Conservation (phyloP, 129 eudicot genomes). For the Escallonia herrerae region DNA sequence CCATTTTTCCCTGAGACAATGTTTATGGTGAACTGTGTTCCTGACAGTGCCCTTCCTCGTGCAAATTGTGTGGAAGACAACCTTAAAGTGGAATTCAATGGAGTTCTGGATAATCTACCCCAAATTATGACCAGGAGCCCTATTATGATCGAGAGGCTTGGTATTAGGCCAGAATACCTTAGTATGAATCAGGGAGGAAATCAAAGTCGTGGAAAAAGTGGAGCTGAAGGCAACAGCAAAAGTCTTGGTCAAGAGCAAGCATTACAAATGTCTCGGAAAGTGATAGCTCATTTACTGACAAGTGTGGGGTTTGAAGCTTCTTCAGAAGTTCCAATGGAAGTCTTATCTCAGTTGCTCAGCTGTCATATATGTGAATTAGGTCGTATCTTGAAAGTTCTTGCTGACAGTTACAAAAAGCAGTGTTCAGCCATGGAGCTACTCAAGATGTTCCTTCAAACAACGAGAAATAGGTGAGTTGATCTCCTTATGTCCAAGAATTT, state of each 20-base stretch:
- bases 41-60: constrained; percentile 70
- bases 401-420: constrained; percentile 86
- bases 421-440: constrained; percentile 73
- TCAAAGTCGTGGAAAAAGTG: constrained; percentile 52
- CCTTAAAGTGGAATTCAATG: constrained; percentile 59
- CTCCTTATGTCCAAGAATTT: constrained; percentile 4
- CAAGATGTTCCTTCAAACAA: constrained; percentile 84
- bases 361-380: constrained; percentile 81
- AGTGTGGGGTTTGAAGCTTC: constrained; percentile 76
- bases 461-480: constrained; percentile 64
- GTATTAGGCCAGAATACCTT: constrained; percentile 87
- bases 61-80: constrained; percentile 24
- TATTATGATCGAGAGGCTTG: constrained; percentile 94
- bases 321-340: constrained; percentile 64
- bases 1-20: constrained; percentile 77
- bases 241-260: constrained; percentile 71
- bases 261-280: constrained; percentile 58
- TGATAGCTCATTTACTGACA: constrained; percentile 59
- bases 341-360: constrained; percentile 64
- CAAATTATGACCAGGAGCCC: constrained; percentile 73
- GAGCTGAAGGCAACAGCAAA: constrained; percentile 39
- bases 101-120: constrained; percentile 89
- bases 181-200: constrained; percentile 69
- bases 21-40: constrained; percentile 82
- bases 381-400: constrained; percentile 56